A percentile compares a stretch with the other conserved stretches of the same genome.
phyloP scores from a whole-genome alignment of 495 filamentous ascomycete genomes.

The Trichoderma virens region DNA sequence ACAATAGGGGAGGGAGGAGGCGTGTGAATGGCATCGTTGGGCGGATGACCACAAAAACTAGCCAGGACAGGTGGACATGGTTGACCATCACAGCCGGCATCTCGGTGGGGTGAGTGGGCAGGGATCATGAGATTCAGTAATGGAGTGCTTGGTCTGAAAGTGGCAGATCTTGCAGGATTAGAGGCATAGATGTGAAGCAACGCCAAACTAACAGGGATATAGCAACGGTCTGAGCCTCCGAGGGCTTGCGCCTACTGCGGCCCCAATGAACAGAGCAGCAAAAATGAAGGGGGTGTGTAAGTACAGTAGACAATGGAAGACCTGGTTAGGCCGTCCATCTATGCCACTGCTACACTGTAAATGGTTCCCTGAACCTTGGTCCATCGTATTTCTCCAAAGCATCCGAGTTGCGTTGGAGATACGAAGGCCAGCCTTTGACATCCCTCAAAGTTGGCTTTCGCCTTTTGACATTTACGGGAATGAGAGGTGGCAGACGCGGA shows the following conservation, averaged over 20 bases:
- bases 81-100: conserved; percentile 1
- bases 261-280: background rate
- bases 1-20: background rate
- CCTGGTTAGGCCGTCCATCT: background rate
- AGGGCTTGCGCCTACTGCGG: background rate
- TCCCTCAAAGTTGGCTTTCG: background rate
- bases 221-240: background rate
- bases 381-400: background rate
- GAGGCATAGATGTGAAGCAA: background rate
- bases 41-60: conserved; percentile 8
- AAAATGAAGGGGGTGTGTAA: background rate
- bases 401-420: background rate
- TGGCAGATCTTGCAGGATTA: conserved; percentile 4
- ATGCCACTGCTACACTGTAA: background rate
- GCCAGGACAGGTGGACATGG: background rate
- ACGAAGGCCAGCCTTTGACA: background rate
- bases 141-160: background rate
- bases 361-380: background rate
- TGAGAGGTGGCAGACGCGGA: background rate
- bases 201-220: background rate
- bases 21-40: background rate
- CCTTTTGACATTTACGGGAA: background rate
- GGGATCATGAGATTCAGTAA: conserved; percentile 6
- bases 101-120: background rate
- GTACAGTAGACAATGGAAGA: background rate